Evolutionary conservation across 345 rosid species (phyloP).

Genomic region (Theobroma cacao): DNA sequence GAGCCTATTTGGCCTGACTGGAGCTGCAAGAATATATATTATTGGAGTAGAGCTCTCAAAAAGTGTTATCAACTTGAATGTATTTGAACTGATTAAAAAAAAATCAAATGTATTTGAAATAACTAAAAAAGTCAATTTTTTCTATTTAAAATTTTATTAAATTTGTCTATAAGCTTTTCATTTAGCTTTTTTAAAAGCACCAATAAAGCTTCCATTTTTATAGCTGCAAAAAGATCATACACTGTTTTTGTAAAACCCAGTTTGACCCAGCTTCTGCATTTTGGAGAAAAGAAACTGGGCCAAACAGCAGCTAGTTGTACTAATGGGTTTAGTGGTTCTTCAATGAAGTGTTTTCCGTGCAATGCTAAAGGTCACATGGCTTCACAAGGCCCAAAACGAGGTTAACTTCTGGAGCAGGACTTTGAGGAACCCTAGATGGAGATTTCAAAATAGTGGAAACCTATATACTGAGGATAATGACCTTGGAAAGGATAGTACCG

Average conservation of each 20-base stretch:
- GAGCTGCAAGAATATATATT: not conserved
- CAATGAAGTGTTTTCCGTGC: not conserved
- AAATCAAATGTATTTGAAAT: not conserved
- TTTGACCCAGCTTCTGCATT: not conserved
- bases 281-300: not conserved
- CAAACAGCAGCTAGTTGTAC: not conserved
- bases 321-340: not conserved
- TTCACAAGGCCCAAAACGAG: not conserved
- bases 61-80: not conserved
- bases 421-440: too few relatives aligned
- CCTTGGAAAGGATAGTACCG: not conserved
- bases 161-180: not conserved
- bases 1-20: not conserved
- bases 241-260: not conserved
- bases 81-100: not conserved
- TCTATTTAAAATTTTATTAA: not conserved
- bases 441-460: not conserved
- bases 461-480: not conserved
- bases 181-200: not conserved
- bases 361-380: not conserved
- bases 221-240: not conserved
- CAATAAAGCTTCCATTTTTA: not conserved
- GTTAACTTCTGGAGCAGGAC: not conserved
- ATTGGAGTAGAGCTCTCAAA: not conserved
- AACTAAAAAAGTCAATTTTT: not conserved